Conservation (phyloP, 1,284 basidiomycete genomes). For the Ceratobasidium sp. region DNA sequence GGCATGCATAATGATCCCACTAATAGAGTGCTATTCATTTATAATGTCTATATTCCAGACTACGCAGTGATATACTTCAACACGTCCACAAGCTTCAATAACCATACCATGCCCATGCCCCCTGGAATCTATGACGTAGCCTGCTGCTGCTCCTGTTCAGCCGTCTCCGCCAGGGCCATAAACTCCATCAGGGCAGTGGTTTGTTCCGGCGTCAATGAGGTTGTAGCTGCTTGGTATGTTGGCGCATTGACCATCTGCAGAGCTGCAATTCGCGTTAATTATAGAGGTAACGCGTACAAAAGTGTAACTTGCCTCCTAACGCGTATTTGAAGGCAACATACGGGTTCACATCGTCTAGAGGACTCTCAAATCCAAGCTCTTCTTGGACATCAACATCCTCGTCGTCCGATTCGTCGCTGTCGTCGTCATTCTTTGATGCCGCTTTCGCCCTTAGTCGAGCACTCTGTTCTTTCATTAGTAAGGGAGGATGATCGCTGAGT, state of each 20-base stretch:
- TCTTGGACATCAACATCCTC: constrained; percentile 67
- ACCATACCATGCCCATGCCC: neutral
- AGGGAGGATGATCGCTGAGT: neutral
- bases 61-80: neutral
- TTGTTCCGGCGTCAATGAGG: constrained; percentile 69
- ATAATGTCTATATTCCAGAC: neutral
- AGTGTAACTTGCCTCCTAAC: constrained; percentile 61
- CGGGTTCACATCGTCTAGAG: constrained; percentile 74
- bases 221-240: constrained; percentile 73
- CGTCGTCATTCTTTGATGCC: constrained; percentile 48
- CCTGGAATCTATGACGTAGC: neutral
- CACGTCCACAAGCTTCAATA: neutral
- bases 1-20: no score
- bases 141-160: constrained; percentile 25
- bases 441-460: constrained; percentile 65
- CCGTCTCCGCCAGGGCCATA: constrained; percentile 64
- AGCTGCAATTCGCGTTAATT: constrained; percentile 52
- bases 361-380: constrained; percentile 80
- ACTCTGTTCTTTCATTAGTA: constrained; percentile 54
- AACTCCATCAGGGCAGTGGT: constrained; percentile 82
- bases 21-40: neutral
- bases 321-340: constrained; percentile 77
- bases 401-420: constrained; percentile 57
- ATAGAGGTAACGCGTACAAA: neutral
- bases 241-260: constrained; percentile 74